Conservation (phyloP, 768 basidiomycete species). For the Boletus bicolor region DNA sequence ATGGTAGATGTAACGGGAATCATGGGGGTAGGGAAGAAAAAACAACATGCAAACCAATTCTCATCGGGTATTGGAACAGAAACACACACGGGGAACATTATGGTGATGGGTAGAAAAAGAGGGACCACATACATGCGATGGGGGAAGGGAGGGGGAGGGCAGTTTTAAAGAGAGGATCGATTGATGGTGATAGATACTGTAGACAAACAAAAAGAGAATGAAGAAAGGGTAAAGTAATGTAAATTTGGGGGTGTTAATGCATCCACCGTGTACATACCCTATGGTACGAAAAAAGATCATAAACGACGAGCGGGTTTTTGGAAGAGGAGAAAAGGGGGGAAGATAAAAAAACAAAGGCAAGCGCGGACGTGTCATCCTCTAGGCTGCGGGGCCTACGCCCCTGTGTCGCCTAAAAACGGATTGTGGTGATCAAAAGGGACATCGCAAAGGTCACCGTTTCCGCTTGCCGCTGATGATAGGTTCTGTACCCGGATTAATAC, state of each 20-base stretch:
- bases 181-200: conserved; percentile 11
- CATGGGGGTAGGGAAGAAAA: background rate
- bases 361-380: background rate
- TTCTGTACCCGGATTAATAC: background rate
- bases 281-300: conserved; percentile 1
- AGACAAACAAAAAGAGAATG: background rate
- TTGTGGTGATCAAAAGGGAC: background rate
- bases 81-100: background rate
- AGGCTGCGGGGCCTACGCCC: background rate
- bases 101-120: too few relatives aligned
- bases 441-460: conserved; percentile 15
- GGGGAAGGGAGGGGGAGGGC: background rate
- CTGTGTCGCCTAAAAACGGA: too few relatives aligned
- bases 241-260: background rate
- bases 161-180: background rate
- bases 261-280: conserved; percentile 11
- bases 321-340: background rate
- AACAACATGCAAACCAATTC: background rate
- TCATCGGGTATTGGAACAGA: background rate
- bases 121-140: background rate
- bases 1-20: too few relatives aligned
- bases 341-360: background rate
- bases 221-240: too few relatives aligned
- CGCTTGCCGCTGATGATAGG: conserved; percentile 23
- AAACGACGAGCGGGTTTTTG: background rate